Conservation (phyloP, 2,329 filamentous ascomycete genomes). For the Penicillium freii region DNA sequence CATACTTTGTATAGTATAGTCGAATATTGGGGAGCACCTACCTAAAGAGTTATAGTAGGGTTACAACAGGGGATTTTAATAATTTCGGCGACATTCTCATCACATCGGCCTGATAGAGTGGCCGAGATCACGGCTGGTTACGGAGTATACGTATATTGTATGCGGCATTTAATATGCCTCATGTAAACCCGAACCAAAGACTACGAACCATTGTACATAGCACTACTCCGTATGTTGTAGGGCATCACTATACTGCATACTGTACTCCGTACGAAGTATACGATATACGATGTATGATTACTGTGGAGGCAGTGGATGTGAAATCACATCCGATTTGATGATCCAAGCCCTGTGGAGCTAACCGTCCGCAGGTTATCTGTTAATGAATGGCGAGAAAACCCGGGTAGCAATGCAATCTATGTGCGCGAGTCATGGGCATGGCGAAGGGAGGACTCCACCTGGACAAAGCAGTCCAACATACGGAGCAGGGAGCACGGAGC, state of each 20-base stretch:
- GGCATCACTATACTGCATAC: not conserved
- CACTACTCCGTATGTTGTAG: not conserved
- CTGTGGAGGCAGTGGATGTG: not conserved
- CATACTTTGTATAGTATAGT: not conserved
- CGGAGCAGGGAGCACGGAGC: not conserved
- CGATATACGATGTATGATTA: not conserved
- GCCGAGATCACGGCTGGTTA: not conserved
- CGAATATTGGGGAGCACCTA: not conserved
- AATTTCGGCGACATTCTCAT: not conserved
- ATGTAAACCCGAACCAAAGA: not conserved
- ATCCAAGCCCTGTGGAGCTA: not conserved
- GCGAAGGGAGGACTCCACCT: not conserved
- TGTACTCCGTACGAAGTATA: too few species aligned
- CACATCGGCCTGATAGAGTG: not conserved
- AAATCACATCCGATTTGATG: not conserved
- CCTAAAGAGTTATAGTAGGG: slow-evolving; percentile 1
- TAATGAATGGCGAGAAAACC: not conserved
- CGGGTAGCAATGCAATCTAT: not conserved
- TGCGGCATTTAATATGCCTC: slow-evolving; percentile 1
- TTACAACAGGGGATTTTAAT: not conserved
- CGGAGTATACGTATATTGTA: not conserved
- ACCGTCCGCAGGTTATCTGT: not conserved
- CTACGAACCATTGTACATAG: not conserved
- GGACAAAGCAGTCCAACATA: not conserved
- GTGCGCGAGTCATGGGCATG: not conserved